phyloP scores from a whole-genome alignment of 2,329 filamentous ascomycete genomes.

The Hypomyces rosellus region DNA sequence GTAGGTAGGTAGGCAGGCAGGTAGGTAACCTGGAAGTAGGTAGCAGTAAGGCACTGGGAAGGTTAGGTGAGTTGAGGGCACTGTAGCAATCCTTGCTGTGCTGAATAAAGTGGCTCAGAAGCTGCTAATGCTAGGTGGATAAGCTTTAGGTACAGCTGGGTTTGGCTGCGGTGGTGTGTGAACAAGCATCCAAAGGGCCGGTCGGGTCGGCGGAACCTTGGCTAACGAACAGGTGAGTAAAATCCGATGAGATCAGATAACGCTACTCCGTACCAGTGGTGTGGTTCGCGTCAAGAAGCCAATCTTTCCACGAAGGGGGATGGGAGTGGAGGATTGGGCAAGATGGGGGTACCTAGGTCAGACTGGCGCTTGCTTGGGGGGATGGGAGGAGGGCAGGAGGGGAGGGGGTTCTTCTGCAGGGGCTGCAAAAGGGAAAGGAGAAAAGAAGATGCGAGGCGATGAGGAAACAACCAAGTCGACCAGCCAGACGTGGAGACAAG shows the following conservation, averaged over 20 bases:
- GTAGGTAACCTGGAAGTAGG: too few species aligned
- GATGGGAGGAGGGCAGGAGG: background rate
- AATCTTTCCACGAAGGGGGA: slow-evolving; percentile 4
- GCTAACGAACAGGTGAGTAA: background rate
- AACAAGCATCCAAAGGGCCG: too few species aligned
- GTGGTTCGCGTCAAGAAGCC: slow-evolving; percentile 23
- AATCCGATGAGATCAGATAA: background rate
- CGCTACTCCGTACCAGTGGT: slow-evolving; percentile 18
- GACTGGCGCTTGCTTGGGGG: background rate
- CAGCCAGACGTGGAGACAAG: background rate
- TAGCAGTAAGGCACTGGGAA: too few species aligned
- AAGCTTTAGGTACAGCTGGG: background rate
- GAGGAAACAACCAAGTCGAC: background rate
- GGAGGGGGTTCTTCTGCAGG: slow-evolving; percentile 7
- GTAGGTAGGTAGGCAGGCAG: too few species aligned
- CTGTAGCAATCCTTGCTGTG: too few species aligned
- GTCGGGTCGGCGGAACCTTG: background rate
- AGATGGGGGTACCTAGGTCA: slow-evolving; percentile 1
- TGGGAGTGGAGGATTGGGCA: slow-evolving; percentile 18
- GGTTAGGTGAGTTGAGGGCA: too few species aligned
- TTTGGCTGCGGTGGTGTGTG: too few species aligned
- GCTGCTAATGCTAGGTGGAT: background rate
- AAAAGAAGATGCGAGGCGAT: slow-evolving; percentile 7
- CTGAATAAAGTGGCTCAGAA: too few species aligned
- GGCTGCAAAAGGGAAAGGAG: slow-evolving; percentile 2